phyloP scores from a whole-genome alignment of 306 rosid species.

The Malus asiatica region DNA sequence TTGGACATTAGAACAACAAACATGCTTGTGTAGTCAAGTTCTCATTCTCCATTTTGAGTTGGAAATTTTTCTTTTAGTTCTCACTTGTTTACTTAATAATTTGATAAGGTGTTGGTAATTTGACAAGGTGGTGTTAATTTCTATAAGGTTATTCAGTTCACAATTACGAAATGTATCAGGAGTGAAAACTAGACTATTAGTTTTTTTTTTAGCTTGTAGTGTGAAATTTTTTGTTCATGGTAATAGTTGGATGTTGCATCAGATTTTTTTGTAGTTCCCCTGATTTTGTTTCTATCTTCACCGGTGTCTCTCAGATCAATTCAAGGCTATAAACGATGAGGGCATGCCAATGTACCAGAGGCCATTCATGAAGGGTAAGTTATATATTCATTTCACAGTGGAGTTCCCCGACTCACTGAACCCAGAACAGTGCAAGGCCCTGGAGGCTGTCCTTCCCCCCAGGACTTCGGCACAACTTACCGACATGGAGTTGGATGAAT shows the following conservation, averaged over 20 bases:
- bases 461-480: slow-evolving; percentile 55
- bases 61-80: no score
- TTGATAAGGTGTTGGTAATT: no score
- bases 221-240: neutral
- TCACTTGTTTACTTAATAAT: no score
- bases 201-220: neutral
- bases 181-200: neutral
- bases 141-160: neutral
- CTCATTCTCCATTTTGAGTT: no score
- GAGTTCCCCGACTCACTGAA: slow-evolving; percentile 73
- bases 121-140: no score
- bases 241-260: neutral
- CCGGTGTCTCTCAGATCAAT: slow-evolving; percentile 26
- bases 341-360: slow-evolving; percentile 96
- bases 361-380: slow-evolving; percentile 87
- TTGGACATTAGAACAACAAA: no score
- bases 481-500: slow-evolving; percentile 93
- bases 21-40: no score
- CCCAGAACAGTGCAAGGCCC: slow-evolving; percentile 60
- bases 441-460: slow-evolving; percentile 66
- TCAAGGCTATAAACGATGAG: slow-evolving; percentile 86
- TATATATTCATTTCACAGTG: slow-evolving; percentile 75
- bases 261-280: neutral
- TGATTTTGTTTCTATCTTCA: neutral
- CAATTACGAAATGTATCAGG: neutral